phyloP scores from a whole-genome alignment of 441 rosid species.

The Populus hybrid region DNA sequence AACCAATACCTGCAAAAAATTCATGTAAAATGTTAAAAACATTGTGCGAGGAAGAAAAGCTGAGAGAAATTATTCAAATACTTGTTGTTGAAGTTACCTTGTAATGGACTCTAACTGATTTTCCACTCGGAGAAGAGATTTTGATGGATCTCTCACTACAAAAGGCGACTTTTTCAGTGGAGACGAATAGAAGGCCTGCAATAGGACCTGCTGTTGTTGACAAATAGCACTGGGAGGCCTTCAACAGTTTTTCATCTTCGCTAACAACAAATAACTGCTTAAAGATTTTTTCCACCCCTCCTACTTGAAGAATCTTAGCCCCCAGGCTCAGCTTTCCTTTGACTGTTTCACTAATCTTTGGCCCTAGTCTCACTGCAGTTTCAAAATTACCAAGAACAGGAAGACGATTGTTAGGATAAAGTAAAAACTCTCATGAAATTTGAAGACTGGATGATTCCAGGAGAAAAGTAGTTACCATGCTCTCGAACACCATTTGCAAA shows the following conservation, averaged over 20 bases:
- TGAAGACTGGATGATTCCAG: not conserved
- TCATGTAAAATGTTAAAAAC: not conserved
- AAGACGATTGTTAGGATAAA: not conserved
- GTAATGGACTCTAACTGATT: constrained; percentile 37
- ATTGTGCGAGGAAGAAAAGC: not conserved
- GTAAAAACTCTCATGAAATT: not conserved
- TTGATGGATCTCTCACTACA: constrained; percentile 67
- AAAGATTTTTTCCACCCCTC: constrained; percentile 60
- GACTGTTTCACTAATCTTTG: constrained; percentile 53
- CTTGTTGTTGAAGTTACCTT: constrained; percentile 20
- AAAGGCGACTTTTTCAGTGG: constrained; percentile 55
- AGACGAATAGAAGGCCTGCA: constrained; percentile 30
- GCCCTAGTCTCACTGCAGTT: constrained; percentile 42
- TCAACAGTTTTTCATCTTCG: constrained; percentile 49
- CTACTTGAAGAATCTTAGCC: constrained; percentile 60
- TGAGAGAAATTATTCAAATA: not conserved
- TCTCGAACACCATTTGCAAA: constrained; percentile 45
- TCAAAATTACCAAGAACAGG: not conserved
- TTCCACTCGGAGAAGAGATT: constrained; percentile 50
- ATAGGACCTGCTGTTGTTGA: constrained; percentile 43
- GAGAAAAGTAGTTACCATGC: constrained; percentile 28
- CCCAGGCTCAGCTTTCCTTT: constrained; percentile 62
- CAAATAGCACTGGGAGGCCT: constrained; percentile 55
- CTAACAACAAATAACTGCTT: constrained; percentile 37
- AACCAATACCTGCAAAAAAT: constrained; percentile 43